These are phyloP conservation scores for Mimosa bimucronata DNA, from an alignment of 306 rosid genomes.

Conservation along the genomic window DNA sequence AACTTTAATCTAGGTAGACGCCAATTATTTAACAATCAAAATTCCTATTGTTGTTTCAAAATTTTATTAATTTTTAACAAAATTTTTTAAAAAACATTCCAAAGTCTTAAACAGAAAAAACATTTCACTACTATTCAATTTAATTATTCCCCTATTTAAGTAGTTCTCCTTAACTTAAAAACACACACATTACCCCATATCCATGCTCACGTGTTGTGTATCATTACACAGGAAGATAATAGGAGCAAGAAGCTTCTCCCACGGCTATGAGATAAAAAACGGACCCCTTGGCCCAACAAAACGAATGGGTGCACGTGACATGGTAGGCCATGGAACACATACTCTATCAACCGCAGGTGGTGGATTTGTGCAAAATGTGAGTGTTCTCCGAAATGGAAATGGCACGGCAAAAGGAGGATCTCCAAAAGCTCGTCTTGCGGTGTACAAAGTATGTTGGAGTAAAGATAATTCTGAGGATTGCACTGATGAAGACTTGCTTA, in stretches of 20 bases:
- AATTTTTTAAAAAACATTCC: no score
- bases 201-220: neutral
- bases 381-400: slow-evolving; percentile 46
- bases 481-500: slow-evolving; percentile 65
- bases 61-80: no score
- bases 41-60: no score
- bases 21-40: no score
- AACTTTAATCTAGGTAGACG: no score
- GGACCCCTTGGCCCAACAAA: slow-evolving; percentile 9
- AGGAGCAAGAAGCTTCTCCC: slow-evolving; percentile 69
- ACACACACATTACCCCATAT: no score
- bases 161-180: no score
- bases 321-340: slow-evolving; percentile 77
- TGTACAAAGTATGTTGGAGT: slow-evolving; percentile 49
- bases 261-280: slow-evolving; percentile 29
- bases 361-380: slow-evolving; percentile 43
- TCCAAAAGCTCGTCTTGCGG: slow-evolving; percentile 66
- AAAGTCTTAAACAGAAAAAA: no score
- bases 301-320: slow-evolving; percentile 52
- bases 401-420: slow-evolving; percentile 89
- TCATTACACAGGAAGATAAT: slow-evolving; percentile 62
- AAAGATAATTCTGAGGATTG: slow-evolving; percentile 34
- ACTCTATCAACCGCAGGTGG: slow-evolving; percentile 85
- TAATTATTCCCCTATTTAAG: no score
- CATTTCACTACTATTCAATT: no score